phyloP scores from a whole-genome alignment of 441 rosid genomes.

The Pelargonium myrrhifolium region DNA sequence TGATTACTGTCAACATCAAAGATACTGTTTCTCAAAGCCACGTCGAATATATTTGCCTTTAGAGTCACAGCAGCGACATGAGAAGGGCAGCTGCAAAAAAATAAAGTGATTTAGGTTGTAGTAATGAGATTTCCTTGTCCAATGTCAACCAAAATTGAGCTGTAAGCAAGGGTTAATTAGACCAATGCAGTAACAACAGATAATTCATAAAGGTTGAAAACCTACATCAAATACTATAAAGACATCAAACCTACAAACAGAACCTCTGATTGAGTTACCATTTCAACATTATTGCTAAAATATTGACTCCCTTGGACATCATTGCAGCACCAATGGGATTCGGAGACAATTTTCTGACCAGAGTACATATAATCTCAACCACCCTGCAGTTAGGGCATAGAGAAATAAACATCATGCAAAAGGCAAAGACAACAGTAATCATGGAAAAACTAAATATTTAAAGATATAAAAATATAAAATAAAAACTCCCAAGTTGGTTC shows the following conservation, averaged over 20 bases:
- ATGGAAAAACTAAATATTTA: slow-evolving; percentile 3
- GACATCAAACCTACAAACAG: slow-evolving; percentile 7
- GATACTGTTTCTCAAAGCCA: slow-evolving; percentile 39
- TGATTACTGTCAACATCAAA: slow-evolving; percentile 38
- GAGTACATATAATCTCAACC: slow-evolving; percentile 62
- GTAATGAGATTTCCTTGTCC: not conserved
- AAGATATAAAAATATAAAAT: slow-evolving; percentile 10
- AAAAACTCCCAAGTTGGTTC: slow-evolving; percentile 12
- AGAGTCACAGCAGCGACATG: slow-evolving; percentile 49
- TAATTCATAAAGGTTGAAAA: slow-evolving; percentile 8
- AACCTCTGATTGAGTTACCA: slow-evolving; percentile 41
- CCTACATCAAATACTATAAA: not conserved
- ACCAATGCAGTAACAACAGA: not conserved
- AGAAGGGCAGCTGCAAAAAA: slow-evolving; percentile 57
- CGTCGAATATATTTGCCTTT: slow-evolving; percentile 61
- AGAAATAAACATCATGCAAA: slow-evolving; percentile 13
- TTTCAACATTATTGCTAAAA: slow-evolving; percentile 66
- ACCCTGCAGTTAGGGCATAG: slow-evolving; percentile 45
- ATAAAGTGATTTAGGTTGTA: slow-evolving; percentile 2
- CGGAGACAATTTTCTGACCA: slow-evolving; percentile 51
- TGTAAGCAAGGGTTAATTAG: not conserved
- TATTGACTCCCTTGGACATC: slow-evolving; percentile 67
- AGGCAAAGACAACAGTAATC: not conserved
- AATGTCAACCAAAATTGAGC: not conserved
- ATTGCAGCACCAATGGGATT: slow-evolving; percentile 53